Conservation (phyloP, 495 filamentous ascomycete species). For the Xylaria curta region DNA sequence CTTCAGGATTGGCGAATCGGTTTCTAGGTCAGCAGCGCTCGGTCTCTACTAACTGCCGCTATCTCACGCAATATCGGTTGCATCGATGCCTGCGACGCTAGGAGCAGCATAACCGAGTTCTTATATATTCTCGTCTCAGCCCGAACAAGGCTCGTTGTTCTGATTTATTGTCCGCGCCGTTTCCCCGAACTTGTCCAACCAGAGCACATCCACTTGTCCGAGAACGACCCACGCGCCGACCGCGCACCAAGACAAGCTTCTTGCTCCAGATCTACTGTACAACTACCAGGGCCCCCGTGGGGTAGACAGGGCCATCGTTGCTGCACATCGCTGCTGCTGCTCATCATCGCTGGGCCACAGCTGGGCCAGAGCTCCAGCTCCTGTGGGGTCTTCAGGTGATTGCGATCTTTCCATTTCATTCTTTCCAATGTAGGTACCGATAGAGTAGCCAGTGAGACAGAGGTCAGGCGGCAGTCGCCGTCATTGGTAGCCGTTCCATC, state of each 20-base stretch:
- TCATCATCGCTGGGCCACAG: neutral
- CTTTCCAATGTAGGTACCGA: constrained; percentile 3
- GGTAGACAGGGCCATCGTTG: no score
- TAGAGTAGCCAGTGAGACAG: neutral
- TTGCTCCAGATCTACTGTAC: constrained; percentile 18
- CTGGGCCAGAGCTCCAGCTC: neutral
- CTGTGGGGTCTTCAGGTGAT: constrained; percentile 15
- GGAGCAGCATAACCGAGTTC: constrained; percentile 2
- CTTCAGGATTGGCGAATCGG: neutral
- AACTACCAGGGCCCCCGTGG: neutral
- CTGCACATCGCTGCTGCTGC: constrained; percentile 4
- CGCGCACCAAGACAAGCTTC: constrained; percentile 11
- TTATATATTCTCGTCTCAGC: constrained; percentile 12
- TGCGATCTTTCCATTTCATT: neutral
- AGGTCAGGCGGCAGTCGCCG: constrained; percentile 6
- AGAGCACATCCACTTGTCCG: constrained; percentile 51
- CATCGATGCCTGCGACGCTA: neutral
- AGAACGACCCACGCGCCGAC: constrained; percentile 35
- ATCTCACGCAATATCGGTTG: neutral
- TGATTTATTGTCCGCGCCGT: constrained; percentile 28
- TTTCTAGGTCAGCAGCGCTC: neutral
- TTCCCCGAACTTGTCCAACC: constrained; percentile 44
- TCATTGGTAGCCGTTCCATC: neutral
- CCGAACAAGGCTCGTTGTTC: neutral
- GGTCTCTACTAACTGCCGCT: neutral